Conservation (phyloP, 176 grass and related monocot species). For the Thalia dealbata region DNA sequence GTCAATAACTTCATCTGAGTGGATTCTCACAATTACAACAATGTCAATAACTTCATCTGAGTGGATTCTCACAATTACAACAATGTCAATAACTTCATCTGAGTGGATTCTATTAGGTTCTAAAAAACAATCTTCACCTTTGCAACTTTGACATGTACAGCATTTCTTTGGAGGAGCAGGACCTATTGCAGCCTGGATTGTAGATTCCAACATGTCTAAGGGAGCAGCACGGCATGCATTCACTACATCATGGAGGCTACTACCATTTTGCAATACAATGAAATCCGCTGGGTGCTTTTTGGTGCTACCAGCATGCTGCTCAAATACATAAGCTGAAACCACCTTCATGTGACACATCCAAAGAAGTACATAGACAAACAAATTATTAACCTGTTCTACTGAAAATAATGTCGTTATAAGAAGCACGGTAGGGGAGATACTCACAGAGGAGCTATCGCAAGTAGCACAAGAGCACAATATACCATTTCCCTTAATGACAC, state of each 20-base stretch:
- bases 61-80: not conserved
- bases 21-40: not conserved
- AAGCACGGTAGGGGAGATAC: not conserved
- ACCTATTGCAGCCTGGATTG: constrained; percentile 41
- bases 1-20: not conserved
- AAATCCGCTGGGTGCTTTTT: constrained; percentile 68
- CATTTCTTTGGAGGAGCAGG: constrained; percentile 33
- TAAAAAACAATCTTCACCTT: constrained; percentile 24
- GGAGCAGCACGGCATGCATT: constrained; percentile 31
- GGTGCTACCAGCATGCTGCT: constrained; percentile 68
- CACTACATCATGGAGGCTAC: constrained; percentile 48
- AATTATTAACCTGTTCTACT: not conserved
- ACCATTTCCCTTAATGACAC: constrained; percentile 38
- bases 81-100: not conserved
- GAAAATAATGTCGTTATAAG: not conserved
- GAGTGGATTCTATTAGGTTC: not conserved
- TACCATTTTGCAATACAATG: constrained; percentile 61
- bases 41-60: not conserved
- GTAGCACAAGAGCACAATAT: constrained; percentile 58
- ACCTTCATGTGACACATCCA: constrained; percentile 28
- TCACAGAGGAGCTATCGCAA: constrained; percentile 53
- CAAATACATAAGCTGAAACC: constrained; percentile 54
- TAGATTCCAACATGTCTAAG: constrained; percentile 39
- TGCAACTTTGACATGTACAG: constrained; percentile 36
- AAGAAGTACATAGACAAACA: not conserved